Percentiles rank a stretch among this genome's conserved stretches.
phyloP scores from a whole-genome alignment of 2,329 filamentous ascomycete genomes.

The Cladophialophora exuberans region DNA sequence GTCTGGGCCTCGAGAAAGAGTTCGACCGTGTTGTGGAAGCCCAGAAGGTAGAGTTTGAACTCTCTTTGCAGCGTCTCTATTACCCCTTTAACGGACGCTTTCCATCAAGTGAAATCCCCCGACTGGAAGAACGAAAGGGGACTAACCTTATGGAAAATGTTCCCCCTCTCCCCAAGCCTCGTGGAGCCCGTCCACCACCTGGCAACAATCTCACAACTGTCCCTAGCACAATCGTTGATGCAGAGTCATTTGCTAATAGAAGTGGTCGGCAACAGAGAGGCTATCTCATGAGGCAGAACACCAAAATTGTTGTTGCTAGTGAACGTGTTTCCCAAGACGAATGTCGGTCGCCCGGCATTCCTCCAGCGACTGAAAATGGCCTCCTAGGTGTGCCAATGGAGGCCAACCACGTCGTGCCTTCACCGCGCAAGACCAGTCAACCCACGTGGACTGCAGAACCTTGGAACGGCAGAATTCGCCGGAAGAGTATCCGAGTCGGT shows the following conservation, averaged over 20 bases:
- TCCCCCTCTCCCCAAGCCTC: slow-evolving; percentile 28
- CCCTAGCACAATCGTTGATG: slow-evolving; percentile 18
- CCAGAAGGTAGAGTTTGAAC: slow-evolving; percentile 82
- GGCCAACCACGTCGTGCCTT: slow-evolving; percentile 43
- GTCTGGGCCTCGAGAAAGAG: slow-evolving; percentile 85
- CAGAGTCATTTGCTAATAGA: slow-evolving; percentile 63
- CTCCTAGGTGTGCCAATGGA: slow-evolving; percentile 32
- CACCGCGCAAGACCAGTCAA: slow-evolving; percentile 77
- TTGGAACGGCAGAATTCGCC: slow-evolving; percentile 82
- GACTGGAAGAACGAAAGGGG: slow-evolving; percentile 22
- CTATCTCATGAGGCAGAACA: slow-evolving; percentile 98
- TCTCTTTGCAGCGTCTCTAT: slow-evolving; percentile 46
- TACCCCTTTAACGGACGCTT: slow-evolving; percentile 34
- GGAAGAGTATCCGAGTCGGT: slow-evolving; percentile 64
- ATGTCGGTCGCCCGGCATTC: slow-evolving; percentile 32
- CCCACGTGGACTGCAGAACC: slow-evolving; percentile 97
- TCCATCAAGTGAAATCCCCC: slow-evolving; percentile 29
- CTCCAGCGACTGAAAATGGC: slow-evolving; percentile 45
- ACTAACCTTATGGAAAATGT: slow-evolving; percentile 25
- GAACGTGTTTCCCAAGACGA: slow-evolving; percentile 67
- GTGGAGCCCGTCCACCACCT: slow-evolving; percentile 19
- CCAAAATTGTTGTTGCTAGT: slow-evolving; percentile 92
- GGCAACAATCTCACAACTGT: slow-evolving; percentile 1
- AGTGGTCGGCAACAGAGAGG: slow-evolving; percentile 77
- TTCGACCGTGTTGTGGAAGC: slow-evolving; percentile 94